Conservation (phyloP, 805 yeast genomes). For the Pichia cephalocereana region DNA sequence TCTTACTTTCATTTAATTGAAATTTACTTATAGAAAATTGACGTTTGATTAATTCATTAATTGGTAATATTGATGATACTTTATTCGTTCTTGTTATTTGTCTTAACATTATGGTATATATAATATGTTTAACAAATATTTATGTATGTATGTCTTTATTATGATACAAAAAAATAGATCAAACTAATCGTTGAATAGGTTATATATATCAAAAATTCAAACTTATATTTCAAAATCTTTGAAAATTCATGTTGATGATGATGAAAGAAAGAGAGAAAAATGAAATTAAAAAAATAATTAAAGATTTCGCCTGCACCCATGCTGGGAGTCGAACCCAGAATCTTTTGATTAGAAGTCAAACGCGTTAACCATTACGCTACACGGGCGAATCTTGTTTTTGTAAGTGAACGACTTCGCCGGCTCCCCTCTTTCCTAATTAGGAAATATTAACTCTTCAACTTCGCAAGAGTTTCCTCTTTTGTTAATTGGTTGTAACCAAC, state of each 20-base stretch:
- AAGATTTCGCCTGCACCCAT: slow-evolving; percentile 22
- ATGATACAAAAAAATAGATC: too few species aligned
- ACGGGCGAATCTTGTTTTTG: slow-evolving; percentile 29
- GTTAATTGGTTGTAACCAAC: too few species aligned
- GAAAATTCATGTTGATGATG: background rate
- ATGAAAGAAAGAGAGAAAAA: background rate
- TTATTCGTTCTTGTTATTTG: background rate
- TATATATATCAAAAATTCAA: background rate
- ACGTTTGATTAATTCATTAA: background rate
- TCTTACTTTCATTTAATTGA: too few species aligned
- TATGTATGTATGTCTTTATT: too few species aligned
- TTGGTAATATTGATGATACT: too few species aligned
- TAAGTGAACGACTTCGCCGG: too few species aligned
- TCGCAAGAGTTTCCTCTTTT: too few species aligned
- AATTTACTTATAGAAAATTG: background rate
- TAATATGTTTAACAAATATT: background rate
- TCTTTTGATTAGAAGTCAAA: slow-evolving; percentile 59
- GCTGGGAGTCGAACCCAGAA: slow-evolving; percentile 54
- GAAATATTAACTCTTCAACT: too few species aligned
- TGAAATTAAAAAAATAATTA: background rate
- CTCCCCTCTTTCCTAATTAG: too few species aligned
- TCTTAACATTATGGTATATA: background rate
- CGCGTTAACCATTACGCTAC: slow-evolving; percentile 64
- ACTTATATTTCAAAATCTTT: background rate
- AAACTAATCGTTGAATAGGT: background rate